Evolutionary conservation across 805 yeast species (phyloP), one percentile per base, ranked within the genome.

Genomic region (Saturnispora sekii): DNA sequence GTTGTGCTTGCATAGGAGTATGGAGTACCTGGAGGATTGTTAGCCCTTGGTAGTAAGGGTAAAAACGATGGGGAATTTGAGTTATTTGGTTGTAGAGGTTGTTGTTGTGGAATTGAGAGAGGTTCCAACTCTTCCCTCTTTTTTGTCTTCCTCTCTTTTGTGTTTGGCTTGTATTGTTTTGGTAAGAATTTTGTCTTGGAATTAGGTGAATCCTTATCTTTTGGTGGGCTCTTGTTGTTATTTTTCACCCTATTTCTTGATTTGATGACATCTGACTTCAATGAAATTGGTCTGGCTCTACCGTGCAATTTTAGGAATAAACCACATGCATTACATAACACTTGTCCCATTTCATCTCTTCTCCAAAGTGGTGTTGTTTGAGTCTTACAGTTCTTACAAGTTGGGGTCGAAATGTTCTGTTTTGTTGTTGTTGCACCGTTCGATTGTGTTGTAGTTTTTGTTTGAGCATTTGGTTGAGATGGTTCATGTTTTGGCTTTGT

Each of bases 291-390:
- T 56, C 97, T 73, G 33, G 96, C 86, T 44, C 95, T 76, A 18
- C 96, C 96, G 59, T 89, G 97, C 35, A 89, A 72, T 64, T 89
- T 89, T 48, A 88, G 66, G 57, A 87, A 87, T 41, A 87, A 68
- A 0, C 96, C 96, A 67, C 96, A 87, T 9, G 97, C 97, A 66
- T 89, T 89, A 63, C 97, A 89, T 40, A 89, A 71, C 31, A 89
- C 95, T 55, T 81, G 82, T 12, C 95, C 95, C 10, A 84, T 77
- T 57, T 88, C 96, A 64, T 89, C 96, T 51, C 97, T 72, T 63
- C 97, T 74, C 97, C 97, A 89, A 28, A 89, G 68, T 1, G 97
- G 97, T 2, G 97, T 89, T 1, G 93, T 89, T 47, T 87, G 84
- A 2, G 97, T 89, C 56, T 81, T 76, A 66, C 97, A 89, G 63